Conservation (phyloP, 192 early-diverging fungal genomes). For the Anaeromyces robustus region DNA sequence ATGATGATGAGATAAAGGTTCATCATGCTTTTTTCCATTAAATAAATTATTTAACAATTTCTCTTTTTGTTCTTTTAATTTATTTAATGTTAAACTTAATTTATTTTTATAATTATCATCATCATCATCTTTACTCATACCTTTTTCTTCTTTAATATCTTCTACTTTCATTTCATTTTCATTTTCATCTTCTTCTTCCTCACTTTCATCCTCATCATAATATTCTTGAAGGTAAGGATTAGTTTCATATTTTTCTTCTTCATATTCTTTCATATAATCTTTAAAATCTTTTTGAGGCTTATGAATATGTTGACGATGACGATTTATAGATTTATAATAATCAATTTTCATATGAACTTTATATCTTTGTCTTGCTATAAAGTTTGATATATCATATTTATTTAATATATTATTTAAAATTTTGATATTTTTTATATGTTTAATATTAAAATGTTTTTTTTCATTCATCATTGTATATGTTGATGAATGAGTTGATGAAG, state of each 20-base stretch:
- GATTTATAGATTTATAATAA: neutral
- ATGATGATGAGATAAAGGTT: too few relatives aligned
- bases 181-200: neutral
- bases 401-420: neutral
- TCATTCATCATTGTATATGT: too few relatives aligned
- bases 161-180: neutral
- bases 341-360: neutral
- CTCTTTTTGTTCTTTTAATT: too few relatives aligned
- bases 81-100: too few relatives aligned
- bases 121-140: too few relatives aligned
- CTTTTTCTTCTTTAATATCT: too few relatives aligned
- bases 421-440: neutral
- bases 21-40: too few relatives aligned
- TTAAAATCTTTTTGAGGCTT: neutral
- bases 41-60: too few relatives aligned
- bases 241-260: neutral
- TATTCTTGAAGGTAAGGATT: neutral
- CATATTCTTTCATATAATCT: neutral
- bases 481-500: too few relatives aligned
- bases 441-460: too few relatives aligned
- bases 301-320: neutral
- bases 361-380: neutral
- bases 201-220: neutral
- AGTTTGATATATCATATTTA: neutral
- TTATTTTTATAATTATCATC: too few relatives aligned